Percentiles rank a stretch among this genome's conserved stretches.
Evolutionary conservation across 2,329 filamentous ascomycete genomes (phyloP).

Genomic region (Scolecobasidium constrictum): DNA sequence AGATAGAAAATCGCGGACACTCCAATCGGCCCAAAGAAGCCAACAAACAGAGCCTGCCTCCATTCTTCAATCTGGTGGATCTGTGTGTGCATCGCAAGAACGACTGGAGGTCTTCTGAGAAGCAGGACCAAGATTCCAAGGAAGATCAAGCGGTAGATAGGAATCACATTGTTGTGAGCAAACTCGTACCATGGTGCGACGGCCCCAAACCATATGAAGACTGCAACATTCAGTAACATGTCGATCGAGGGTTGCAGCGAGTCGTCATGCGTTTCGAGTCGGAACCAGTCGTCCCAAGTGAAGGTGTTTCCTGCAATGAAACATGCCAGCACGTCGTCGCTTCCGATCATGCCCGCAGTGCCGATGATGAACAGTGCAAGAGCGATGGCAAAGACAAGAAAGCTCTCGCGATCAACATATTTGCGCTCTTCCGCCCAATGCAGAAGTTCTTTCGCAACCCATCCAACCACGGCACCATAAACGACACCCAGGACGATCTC

Average conservation of each 20-base stretch:
- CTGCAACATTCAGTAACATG: constrained; percentile 79
- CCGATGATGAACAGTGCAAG: constrained; percentile 56
- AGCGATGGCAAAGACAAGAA: constrained; percentile 76
- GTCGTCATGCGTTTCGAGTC: constrained; percentile 78
- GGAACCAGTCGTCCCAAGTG: constrained; percentile 84
- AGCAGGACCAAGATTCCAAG: constrained; percentile 68
- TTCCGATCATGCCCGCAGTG: constrained; percentile 45
- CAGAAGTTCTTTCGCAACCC: constrained; percentile 69
- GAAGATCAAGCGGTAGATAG: constrained; percentile 60
- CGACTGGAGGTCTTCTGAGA: constrained; percentile 64
- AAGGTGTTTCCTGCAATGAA: constrained; percentile 48
- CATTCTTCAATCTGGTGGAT: constrained; percentile 70
- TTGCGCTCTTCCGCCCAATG: constrained; percentile 74
- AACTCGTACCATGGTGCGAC: constrained; percentile 74
- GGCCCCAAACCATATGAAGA: constrained; percentile 88
- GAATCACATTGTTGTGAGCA: constrained; percentile 54
- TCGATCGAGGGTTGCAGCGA: constrained; percentile 90
- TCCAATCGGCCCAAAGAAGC: constrained; percentile 88
- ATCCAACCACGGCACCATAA: constrained; percentile 60
- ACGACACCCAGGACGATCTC: constrained; percentile 42
- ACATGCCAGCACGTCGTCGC: constrained; percentile 50
- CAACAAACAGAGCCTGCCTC: constrained; percentile 72
- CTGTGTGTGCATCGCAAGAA: constrained; percentile 60
- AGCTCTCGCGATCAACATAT: constrained; percentile 79
- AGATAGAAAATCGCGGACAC: constrained; percentile 87